Percentiles rank a stretch among this genome's conserved stretches.
phyloP scores from a whole-genome alignment of 441 rosid genomes.

The Francoa sonchifolia region DNA sequence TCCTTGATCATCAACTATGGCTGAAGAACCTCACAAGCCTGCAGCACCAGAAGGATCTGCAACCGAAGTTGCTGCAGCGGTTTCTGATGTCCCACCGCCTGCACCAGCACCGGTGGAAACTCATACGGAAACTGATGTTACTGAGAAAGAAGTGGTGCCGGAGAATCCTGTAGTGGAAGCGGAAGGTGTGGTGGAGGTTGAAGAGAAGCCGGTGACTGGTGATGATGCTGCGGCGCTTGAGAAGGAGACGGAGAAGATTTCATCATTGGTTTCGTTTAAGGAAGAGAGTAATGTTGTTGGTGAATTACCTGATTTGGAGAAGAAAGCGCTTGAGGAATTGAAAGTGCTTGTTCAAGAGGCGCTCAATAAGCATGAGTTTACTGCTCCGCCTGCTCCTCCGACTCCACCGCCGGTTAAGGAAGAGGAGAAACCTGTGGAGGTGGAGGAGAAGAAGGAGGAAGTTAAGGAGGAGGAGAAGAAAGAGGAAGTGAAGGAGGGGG shows the following conservation, averaged over 20 bases:
- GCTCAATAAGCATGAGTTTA: conserved; percentile 3
- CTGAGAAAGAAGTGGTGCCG: no score
- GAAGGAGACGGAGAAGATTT: not conserved
- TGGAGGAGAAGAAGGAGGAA: not conserved
- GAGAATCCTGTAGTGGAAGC: not conserved
- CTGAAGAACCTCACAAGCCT: no score
- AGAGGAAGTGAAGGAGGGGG: not conserved
- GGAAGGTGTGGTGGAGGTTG: not conserved
- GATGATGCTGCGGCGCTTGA: not conserved
- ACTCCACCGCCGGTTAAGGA: conserved; percentile 3
- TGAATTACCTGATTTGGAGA: conserved; percentile 4
- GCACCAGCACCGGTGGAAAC: no score
- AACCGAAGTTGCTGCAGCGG: no score
- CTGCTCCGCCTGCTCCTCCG: conserved; percentile 7
- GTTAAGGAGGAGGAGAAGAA: not conserved
- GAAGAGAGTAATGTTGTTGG: no score
- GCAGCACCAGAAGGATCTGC: no score
- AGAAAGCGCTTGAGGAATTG: conserved; percentile 7
- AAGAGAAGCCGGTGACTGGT: not conserved
- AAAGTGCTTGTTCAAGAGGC: conserved; percentile 1
- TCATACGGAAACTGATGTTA: no score
- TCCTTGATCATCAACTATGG: no score
- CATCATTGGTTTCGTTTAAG: no score
- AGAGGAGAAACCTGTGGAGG: conserved; percentile 1
- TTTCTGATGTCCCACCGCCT: no score